Base-by-base conservation (phyloP, 2,329 filamentous ascomycete species). In the Cylindrodendrum hubeiense region DNA sequence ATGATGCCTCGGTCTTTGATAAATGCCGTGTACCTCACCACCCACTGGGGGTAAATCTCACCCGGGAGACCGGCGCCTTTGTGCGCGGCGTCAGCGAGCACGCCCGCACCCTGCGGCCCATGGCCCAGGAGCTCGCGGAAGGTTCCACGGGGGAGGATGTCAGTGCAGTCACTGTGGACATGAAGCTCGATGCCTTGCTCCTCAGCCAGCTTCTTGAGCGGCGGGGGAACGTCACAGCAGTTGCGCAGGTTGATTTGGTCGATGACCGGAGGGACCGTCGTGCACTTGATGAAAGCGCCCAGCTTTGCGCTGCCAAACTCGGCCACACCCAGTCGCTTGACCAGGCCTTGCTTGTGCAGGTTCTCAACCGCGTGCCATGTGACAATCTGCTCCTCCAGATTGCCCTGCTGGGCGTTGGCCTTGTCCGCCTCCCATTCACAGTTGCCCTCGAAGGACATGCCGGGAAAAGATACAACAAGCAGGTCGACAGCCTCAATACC, bases 231-330 rank as follows among this genome's bases (percentile, higher is more conserved):
- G 50, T 94, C 95, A 81, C 96, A 99, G 84, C 95, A 98, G 80
- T 98, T 93, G 73, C 93, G 91, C 54, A 97, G 89, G 78, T 98
- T 98, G 85, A 99, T 97, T 85, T 99, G 96, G 79, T 98, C 90
- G 43, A 98, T 95, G 21, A 89, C 87, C 1, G 96, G 96, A 71
- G 88, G 88, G 65, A 97, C 84, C 43, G 84, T 85, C 22, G 93
- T 91, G 66, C 89, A 85, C 44, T 89, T 85, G 26, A 98, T 83
- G 74, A 99, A 95, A 15, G 88, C 89, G n/a, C 87, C 82, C 39
- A 99, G 84, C 74, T 96, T 91, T 72, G 94, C 90, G 71, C 90
- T 93, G 60, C 95, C 95, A 77, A 98, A 98, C 79, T 99, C 96
- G 53, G 96, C 90, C 26, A 98, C 87, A 1, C 96, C 96, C 10